phyloP scores from a whole-genome alignment of 176 grass and related monocot species.

The Areca catechu region DNA sequence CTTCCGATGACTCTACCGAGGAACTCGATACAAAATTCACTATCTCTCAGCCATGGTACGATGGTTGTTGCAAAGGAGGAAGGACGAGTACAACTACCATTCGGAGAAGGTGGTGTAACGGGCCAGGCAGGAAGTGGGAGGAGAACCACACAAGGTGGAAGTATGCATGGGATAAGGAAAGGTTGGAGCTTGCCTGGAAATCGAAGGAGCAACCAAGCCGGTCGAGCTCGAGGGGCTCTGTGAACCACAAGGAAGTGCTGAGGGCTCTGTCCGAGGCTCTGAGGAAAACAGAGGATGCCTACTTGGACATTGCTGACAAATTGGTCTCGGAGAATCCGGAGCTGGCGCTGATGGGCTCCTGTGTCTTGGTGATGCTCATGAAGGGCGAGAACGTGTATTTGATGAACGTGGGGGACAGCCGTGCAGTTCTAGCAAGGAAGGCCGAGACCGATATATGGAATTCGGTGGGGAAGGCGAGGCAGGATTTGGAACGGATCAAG shows the following conservation, averaged over 20 bases:
- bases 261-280: slow-evolving; percentile 69
- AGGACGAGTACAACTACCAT: neutral
- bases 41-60: neutral
- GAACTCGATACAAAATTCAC: neutral
- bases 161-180: neutral
- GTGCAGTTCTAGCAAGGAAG: slow-evolving; percentile 65
- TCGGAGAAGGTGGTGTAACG: too few relatives aligned
- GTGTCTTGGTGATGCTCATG: slow-evolving; percentile 73
- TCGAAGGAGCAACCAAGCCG: slow-evolving; percentile 25
- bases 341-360: slow-evolving; percentile 91
- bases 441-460: slow-evolving; percentile 1
- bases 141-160: too few relatives aligned
- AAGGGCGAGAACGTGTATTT: slow-evolving; percentile 94
- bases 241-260: slow-evolving; percentile 50
- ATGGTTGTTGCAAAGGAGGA: neutral
- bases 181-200: neutral
- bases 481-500: too few relatives aligned
- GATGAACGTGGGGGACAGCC: slow-evolving; percentile 93
- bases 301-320: slow-evolving; percentile 72
- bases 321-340: slow-evolving; percentile 67
- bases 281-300: slow-evolving; percentile 58
- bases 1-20: neutral
- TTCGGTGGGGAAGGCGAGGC: neutral
- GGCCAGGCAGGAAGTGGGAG: too few relatives aligned
- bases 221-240: neutral